Evolutionary conservation across 805 yeast genomes (phyloP), one percentile per base, ranked within the genome.

Genomic region (Maudiozyma pseudohumilis): DNA sequence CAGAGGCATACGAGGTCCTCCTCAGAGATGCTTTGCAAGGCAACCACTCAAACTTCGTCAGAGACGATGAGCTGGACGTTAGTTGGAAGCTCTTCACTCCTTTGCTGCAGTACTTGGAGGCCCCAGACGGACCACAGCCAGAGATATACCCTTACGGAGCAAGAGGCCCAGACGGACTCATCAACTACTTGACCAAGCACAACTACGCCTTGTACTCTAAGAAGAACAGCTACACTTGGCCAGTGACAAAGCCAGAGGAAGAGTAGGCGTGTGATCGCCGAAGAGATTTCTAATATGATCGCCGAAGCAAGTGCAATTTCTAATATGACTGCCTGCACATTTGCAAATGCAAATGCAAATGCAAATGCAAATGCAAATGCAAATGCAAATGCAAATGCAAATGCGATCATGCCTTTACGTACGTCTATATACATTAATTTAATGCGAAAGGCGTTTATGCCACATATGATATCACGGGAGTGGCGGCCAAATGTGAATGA

Each of bases 1-100:
- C 98, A 32, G 96, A 89, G 69, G 97, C 97, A 29, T 92, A 92
- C 63, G 98, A 92, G 68, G 82, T 96, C 1, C 75, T 92, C 51
- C 85, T 92, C 52, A 77, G 94, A 63, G 97, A 92, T 63, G 83
- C 89, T 45, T 64, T 81, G 56, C 72, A 75, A 49, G 97, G 94
- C 40, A 95, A 88, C 63, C 98, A 92, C 65, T 83, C 97, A 36
- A 89, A 89, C 68, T 92, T 92, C 59, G 97, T 92, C 24, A 80
- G 98, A 66, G 96, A 89, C 59, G 98, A 92, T 60, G 98, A 92
- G 68, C 74, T 92, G 56, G 96, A 88, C 40, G 77, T 80, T 41
- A 80, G 94, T 43, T 92, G 98, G 98, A 72, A 71, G 49, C 67
- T 92, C 41, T 92, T 89, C 69, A 92, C 97, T 15, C 97, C 97